Conservation (phyloP, 768 basidiomycete species). For the Xerocomellus dryophilus region DNA sequence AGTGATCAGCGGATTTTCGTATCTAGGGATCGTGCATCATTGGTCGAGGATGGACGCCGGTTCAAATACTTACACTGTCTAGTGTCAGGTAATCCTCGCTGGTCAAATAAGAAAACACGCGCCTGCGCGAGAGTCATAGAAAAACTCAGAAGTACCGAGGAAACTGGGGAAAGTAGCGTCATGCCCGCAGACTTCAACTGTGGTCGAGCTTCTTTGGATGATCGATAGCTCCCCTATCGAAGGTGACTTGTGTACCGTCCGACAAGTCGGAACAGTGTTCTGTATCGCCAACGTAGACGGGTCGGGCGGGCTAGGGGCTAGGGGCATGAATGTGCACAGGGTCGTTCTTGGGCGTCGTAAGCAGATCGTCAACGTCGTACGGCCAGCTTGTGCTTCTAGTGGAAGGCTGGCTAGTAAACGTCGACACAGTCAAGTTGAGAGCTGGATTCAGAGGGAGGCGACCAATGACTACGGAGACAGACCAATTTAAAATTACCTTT, state of each 20-base stretch:
- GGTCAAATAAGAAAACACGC: slow-evolving; percentile 28
- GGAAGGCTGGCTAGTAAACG: neutral
- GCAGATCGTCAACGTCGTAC: neutral
- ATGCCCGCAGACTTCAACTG: slow-evolving; percentile 66
- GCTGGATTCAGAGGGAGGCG: neutral
- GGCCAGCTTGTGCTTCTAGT: neutral
- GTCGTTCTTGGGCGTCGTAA: neutral
- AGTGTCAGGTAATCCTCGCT: slow-evolving; percentile 7
- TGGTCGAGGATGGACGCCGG: neutral
- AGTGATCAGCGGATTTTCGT: slow-evolving; percentile 77
- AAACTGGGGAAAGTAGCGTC: slow-evolving; percentile 44
- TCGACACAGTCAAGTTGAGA: neutral
- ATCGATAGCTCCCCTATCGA: slow-evolving; percentile 27
- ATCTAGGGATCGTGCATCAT: slow-evolving; percentile 39
- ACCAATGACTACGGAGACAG: neutral
- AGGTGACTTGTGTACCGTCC: slow-evolving; percentile 2
- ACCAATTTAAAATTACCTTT: slow-evolving; percentile 13
- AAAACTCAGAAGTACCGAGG: slow-evolving; percentile 52
- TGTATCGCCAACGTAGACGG: neutral
- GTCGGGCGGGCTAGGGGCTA: neutral
- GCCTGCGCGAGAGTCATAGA: slow-evolving; percentile 74
- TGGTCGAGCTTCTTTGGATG: slow-evolving; percentile 50
- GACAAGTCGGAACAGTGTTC: neutral
- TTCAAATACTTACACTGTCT: slow-evolving; percentile 27
- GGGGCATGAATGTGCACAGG: slow-evolving; percentile 5